Percentiles rank a stretch among this genome's conserved stretches.
Conservation (phyloP, 2,329 filamentous ascomycete species). For the Fusarium redolens region DNA sequence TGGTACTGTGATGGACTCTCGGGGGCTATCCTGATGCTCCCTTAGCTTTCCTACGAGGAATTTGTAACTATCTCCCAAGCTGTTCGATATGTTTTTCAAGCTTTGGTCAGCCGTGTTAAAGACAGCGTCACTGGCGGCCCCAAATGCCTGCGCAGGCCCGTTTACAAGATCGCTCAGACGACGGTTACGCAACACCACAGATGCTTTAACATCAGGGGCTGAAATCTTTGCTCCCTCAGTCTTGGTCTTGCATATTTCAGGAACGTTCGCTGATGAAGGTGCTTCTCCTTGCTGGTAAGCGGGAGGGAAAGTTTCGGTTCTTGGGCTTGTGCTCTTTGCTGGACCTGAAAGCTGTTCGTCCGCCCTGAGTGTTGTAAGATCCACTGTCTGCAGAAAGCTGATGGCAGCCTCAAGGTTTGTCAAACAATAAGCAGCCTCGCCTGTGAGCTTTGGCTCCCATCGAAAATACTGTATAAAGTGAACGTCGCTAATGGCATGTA, state of each 20-base stretch:
- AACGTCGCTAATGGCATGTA: constrained; percentile 94
- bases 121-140: constrained; percentile 85
- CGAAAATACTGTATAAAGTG: constrained; percentile 94
- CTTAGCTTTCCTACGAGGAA: constrained; percentile 90
- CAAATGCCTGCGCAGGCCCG: constrained; percentile 82
- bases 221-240: constrained; percentile 51
- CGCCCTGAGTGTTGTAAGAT: constrained; percentile 85
- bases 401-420: constrained; percentile 96
- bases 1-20: constrained; percentile 71
- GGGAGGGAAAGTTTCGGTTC: constrained; percentile 67
- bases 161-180: constrained; percentile 88
- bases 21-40: constrained; percentile 67
- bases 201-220: constrained; percentile 58
- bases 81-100: constrained; percentile 90
- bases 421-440: constrained; percentile 94
- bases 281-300: constrained; percentile 63
- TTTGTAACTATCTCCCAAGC: constrained; percentile 91
- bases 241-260: constrained; percentile 49
- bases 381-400: constrained; percentile 93
- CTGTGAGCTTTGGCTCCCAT: constrained; percentile 85
- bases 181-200: constrained; percentile 71
- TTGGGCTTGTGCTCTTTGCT: constrained; percentile 64
- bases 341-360: constrained; percentile 80
- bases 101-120: constrained; percentile 91
- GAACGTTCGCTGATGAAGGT: constrained; percentile 47